Conservation (phyloP, 2,329 filamentous ascomycete species). For the Xylaria sp. region DNA sequence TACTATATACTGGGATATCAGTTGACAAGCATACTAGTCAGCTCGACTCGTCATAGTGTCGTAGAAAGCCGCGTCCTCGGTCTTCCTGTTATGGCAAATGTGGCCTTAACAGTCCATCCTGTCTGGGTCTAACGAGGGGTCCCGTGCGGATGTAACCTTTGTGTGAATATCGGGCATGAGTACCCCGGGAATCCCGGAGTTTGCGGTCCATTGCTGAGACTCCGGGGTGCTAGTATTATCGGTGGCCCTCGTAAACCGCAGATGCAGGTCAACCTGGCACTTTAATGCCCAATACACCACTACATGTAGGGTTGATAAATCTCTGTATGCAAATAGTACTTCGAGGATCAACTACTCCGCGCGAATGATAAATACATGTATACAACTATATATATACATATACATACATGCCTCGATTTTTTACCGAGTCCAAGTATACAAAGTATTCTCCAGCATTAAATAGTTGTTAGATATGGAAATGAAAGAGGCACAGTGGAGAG, state of each 20-base stretch:
- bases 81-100: too few relatives aligned
- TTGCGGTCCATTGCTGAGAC: slow-evolving; percentile 19
- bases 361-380: too few relatives aligned
- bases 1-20: neutral
- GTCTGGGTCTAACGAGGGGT: neutral
- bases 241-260: neutral
- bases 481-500: too few relatives aligned
- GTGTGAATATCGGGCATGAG: neutral
- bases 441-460: too few relatives aligned
- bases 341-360: too few relatives aligned
- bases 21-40: neutral
- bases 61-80: neutral
- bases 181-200: slow-evolving; percentile 2
- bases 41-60: neutral
- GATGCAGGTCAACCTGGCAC: neutral
- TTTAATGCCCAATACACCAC: too few relatives aligned
- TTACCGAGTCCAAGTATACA: too few relatives aligned
- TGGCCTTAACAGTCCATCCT: neutral
- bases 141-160: neutral
- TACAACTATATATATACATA: too few relatives aligned
- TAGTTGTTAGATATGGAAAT: too few relatives aligned
- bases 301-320: too few relatives aligned
- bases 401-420: too few relatives aligned
- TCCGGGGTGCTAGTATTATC: slow-evolving; percentile 19
- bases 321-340: too few relatives aligned